Evolutionary conservation across 2,329 filamentous ascomycete species (phyloP).

Genomic region (Akanthomyces lecanii): DNA sequence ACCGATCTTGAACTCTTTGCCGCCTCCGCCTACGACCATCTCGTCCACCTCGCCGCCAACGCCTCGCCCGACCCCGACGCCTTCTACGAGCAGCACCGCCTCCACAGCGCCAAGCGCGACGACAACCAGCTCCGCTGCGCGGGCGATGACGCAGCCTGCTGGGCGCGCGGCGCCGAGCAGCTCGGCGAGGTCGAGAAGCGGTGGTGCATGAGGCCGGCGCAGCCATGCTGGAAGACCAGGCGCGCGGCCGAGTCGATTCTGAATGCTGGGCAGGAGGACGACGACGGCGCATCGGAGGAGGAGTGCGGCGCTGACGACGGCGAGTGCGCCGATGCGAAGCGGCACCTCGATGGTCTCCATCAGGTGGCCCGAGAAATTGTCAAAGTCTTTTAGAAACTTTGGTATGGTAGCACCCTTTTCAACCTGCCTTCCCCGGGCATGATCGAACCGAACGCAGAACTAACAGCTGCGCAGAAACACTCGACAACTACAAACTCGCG

Average conservation of each 20-base stretch:
- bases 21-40: conserved; percentile 35
- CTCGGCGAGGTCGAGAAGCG: conserved; percentile 25
- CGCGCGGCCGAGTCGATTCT: conserved; percentile 36
- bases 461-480: background rate
- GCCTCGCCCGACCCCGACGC: conserved; percentile 30
- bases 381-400: conserved; percentile 22
- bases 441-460: background rate
- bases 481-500: background rate
- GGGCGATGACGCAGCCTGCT: conserved; percentile 32
- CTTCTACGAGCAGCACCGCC: conserved; percentile 24
- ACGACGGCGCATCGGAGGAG: conserved; percentile 19
- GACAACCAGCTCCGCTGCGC: conserved; percentile 25
- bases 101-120: conserved; percentile 2
- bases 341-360: conserved; percentile 28
- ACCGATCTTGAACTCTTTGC: conserved; percentile 35
- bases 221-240: conserved; percentile 34
- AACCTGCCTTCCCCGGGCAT: too few relatives aligned
- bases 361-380: conserved; percentile 27
- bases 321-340: conserved; percentile 38
- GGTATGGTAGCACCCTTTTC: background rate
- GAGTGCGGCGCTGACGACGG: conserved; percentile 29
- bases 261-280: conserved; percentile 28
- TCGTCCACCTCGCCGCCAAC: conserved; percentile 34
- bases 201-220: conserved; percentile 36
- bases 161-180: conserved; percentile 33